Evolutionary conservation across 768 basidiomycete species (phyloP).

Genomic region (Coprinopsis marcescibilis): DNA sequence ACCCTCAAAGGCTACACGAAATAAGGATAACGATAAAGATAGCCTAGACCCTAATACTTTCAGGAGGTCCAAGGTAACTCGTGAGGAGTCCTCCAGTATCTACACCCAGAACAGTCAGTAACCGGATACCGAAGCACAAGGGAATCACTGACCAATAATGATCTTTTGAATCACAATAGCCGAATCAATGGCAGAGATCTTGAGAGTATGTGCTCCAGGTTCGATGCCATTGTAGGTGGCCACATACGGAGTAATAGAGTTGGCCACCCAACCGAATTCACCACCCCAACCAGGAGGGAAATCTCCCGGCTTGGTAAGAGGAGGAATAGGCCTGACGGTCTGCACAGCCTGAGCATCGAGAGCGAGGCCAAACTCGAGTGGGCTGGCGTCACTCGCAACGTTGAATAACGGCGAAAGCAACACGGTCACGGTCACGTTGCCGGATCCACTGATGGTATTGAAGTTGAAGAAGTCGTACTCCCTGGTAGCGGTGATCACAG

Average conservation of each 20-base stretch:
- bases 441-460: constrained; percentile 35
- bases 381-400: constrained; percentile 41
- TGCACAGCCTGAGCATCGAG: constrained; percentile 40
- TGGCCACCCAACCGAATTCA: constrained; percentile 47
- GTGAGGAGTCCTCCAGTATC: constrained; percentile 50
- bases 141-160: constrained; percentile 41
- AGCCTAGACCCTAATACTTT: too few species aligned
- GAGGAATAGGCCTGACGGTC: constrained; percentile 39
- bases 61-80: constrained; percentile 62
- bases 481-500: constrained; percentile 20
- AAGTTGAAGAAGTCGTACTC: constrained; percentile 66
- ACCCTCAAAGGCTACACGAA: too few species aligned
- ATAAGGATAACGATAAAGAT: too few species aligned
- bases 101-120: constrained; percentile 16
- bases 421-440: constrained; percentile 44
- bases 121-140: background rate
- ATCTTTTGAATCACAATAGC: constrained; percentile 58
- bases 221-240: constrained; percentile 33
- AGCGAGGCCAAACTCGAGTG: constrained; percentile 46
- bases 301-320: constrained; percentile 37
- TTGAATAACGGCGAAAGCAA: constrained; percentile 51
- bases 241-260: constrained; percentile 38
- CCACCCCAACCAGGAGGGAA: constrained; percentile 43
- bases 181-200: constrained; percentile 55
- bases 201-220: constrained; percentile 56